These are phyloP conservation scores for Leccinum subfulvum DNA, from an alignment of 1,284 basidiomycete species.

Conservation along the genomic window DNA sequence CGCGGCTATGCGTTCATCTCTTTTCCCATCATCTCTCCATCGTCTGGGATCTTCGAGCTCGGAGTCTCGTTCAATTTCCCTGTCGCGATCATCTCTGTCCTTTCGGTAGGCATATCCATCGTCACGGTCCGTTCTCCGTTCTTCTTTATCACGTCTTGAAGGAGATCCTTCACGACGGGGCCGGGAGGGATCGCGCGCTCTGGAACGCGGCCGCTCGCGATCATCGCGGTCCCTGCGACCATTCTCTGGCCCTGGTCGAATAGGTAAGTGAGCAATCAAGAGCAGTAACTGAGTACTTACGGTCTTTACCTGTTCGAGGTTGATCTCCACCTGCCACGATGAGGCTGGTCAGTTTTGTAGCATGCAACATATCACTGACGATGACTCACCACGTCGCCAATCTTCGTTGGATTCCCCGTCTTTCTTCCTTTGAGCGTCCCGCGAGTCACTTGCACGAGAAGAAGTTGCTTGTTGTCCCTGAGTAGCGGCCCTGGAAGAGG, in stretches of 20 bases:
- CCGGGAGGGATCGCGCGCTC: conserved; percentile 58
- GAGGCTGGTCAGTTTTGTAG: conserved; percentile 2
- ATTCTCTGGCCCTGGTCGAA: conserved; percentile 45
- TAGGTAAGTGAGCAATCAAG: conserved; percentile 9
- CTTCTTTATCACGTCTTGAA: conserved; percentile 45
- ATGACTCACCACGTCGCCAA: conserved; percentile 69
- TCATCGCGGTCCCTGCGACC: conserved; percentile 58
- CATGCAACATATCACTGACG: conserved; percentile 3
- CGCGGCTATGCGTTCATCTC: conserved; percentile 68
- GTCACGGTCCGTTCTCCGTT: conserved; percentile 37
- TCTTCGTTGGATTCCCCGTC: conserved; percentile 72
- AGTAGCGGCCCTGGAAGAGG: conserved; percentile 41
- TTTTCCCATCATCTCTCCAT: conserved; percentile 78
- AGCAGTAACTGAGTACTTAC: conserved; percentile 40
- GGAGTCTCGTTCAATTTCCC: conserved; percentile 40
- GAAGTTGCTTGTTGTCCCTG: conserved; percentile 41
- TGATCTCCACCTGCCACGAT: conserved; percentile 45
- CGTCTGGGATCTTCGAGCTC: conserved; percentile 61
- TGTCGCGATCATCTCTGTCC: conserved; percentile 38
- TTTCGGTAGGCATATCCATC: conserved; percentile 30
- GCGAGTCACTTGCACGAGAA: conserved; percentile 52
- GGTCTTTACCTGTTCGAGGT: conserved; percentile 52
- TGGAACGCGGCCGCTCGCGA: conserved; percentile 58
- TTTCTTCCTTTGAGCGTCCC: conserved; percentile 66
- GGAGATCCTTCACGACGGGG: conserved; percentile 55